Conservation (phyloP, 2,329 filamentous ascomycete genomes). For the Teratosphaeria gauchensis region DNA sequence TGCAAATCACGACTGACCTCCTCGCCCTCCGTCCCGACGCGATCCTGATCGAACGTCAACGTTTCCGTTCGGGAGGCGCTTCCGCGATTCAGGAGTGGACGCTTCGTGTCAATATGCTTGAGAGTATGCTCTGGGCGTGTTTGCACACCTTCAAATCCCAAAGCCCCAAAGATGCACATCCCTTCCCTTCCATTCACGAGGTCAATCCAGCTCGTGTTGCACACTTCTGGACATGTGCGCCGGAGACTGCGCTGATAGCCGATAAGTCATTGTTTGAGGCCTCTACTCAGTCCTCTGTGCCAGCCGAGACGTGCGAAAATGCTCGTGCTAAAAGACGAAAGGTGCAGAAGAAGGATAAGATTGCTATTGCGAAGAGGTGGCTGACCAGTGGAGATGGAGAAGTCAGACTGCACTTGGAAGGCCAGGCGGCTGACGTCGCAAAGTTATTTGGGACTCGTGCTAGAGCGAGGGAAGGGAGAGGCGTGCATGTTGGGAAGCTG, state of each 20-base stretch:
- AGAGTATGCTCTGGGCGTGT: conserved; percentile 69
- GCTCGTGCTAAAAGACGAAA: conserved; percentile 8
- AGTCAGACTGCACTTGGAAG: conserved; percentile 21
- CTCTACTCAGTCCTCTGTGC: neutral
- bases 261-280: neutral
- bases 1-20: conserved; percentile 43
- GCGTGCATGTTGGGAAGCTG: conserved; percentile 44
- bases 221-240: conserved; percentile 43
- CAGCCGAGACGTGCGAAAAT: neutral
- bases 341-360: conserved; percentile 50
- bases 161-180: conserved; percentile 11
- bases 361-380: conserved; percentile 52
- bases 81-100: conserved; percentile 72
- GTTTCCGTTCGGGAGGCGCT: conserved; percentile 54
- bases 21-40: conserved; percentile 51
- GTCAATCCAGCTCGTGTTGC: conserved; percentile 48
- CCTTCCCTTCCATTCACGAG: conserved; percentile 33
- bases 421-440: conserved; percentile 28
- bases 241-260: neutral
- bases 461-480: conserved; percentile 10
- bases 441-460: conserved; percentile 22
- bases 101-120: conserved; percentile 68
- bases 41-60: conserved; percentile 60
- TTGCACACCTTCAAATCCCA: conserved; percentile 47
- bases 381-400: conserved; percentile 24